Percentiles rank a stretch among this genome's conserved stretches.
phyloP scores from a whole-genome alignment of 1,284 basidiomycete species.

The Porphyrellus sp. region DNA sequence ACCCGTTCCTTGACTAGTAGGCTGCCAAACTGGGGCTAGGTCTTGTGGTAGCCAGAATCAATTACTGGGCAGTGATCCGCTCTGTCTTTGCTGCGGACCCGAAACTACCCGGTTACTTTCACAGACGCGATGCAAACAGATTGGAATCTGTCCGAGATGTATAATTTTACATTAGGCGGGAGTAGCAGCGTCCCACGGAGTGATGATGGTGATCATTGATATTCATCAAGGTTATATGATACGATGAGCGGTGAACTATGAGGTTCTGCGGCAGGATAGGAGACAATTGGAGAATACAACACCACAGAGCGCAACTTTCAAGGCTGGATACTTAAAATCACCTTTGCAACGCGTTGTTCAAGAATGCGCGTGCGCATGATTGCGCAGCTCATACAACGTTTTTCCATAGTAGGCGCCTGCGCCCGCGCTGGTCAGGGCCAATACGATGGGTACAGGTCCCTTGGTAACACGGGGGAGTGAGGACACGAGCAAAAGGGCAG shows the following conservation, averaged over 20 bases:
- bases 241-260: neutral
- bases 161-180: constrained; percentile 7
- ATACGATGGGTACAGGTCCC: constrained; percentile 71
- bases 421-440: constrained; percentile 61
- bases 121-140: constrained; percentile 3
- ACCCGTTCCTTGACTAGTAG: constrained; percentile 24
- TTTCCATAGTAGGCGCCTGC: constrained; percentile 73
- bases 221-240: neutral
- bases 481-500: constrained; percentile 73
- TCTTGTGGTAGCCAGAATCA: neutral
- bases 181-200: no score
- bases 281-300: constrained; percentile 14
- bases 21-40: neutral
- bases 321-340: neutral
- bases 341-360: constrained; percentile 14
- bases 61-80: constrained; percentile 1
- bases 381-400: constrained; percentile 50
- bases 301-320: neutral
- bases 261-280: neutral
- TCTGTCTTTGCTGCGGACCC: constrained; percentile 4
- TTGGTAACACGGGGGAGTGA: constrained; percentile 72
- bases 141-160: constrained; percentile 12
- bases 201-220: constrained; percentile 1
- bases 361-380: constrained; percentile 14
- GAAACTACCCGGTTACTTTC: constrained; percentile 7